Evolutionary conservation across 805 yeast species (phyloP).

Genomic region (Barnettozyma pratensis): DNA sequence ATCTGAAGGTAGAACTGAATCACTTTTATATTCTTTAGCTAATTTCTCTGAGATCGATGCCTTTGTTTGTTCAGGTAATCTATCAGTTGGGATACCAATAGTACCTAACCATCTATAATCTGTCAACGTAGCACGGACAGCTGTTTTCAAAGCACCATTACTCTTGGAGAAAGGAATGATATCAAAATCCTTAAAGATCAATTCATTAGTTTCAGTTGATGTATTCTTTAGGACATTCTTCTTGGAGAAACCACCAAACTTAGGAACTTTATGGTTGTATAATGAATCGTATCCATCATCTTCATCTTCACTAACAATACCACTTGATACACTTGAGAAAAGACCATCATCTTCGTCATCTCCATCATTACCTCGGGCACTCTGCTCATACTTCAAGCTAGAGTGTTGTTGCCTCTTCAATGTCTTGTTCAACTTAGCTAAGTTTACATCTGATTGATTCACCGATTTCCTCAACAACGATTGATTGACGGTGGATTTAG

Average conservation of each 20-base stretch:
- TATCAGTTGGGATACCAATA: constrained; percentile 85
- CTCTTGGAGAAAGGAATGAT: constrained; percentile 69
- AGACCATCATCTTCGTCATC: constrained; percentile 12
- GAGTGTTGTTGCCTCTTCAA: constrained; percentile 1
- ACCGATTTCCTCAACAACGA: constrained; percentile 6
- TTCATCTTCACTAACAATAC: constrained; percentile 17
- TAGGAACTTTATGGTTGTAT: constrained; percentile 28
- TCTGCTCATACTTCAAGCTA: constrained; percentile 6
- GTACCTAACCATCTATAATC: constrained; percentile 81
- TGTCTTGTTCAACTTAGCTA: constrained; percentile 1
- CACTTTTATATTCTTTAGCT: constrained; percentile 44
- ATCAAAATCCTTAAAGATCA: constrained; percentile 33
- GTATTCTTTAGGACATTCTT: constrained; percentile 41
- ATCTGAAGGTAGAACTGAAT: constrained; percentile 72
- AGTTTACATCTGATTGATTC: constrained; percentile 4
- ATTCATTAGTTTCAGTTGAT: constrained; percentile 27
- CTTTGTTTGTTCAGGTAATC: constrained; percentile 54
- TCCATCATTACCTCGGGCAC: not conserved
- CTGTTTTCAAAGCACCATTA: constrained; percentile 85
- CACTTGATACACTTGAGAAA: constrained; percentile 12
- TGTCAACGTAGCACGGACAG: constrained; percentile 57
- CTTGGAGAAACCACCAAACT: constrained; percentile 72
- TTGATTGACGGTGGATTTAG: constrained; percentile 34
- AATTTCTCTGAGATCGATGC: constrained; percentile 46
- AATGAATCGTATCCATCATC: constrained; percentile 24